Evolutionary conservation across 441 rosid species (phyloP).

Genomic region (Sinapis alba): DNA sequence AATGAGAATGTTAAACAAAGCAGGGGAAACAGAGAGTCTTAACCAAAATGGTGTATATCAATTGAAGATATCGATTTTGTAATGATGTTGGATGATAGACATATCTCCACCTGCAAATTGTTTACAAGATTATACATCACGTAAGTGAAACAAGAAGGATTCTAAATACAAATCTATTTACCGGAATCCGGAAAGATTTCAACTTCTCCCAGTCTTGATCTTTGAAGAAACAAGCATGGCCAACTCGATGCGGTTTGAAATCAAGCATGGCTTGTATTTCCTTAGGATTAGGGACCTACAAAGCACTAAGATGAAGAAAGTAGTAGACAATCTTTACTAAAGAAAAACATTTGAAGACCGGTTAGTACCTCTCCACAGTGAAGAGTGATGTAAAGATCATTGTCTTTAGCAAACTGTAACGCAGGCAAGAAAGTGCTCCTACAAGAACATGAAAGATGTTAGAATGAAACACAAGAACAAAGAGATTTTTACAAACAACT

Average conservation of each 20-base stretch:
- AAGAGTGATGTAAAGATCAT: conserved; percentile 79
- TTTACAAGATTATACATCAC: not conserved
- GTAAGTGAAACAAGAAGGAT: not conserved
- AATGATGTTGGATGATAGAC: conserved; percentile 89
- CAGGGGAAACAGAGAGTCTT: conserved; percentile 27
- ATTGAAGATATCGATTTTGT: conserved; percentile 79
- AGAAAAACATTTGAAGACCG: not conserved
- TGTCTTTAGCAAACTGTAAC: conserved; percentile 68
- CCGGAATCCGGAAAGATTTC: conserved; percentile 72
- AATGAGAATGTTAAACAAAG: not conserved
- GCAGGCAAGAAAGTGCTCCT: conserved; percentile 91
- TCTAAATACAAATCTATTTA: conserved; percentile 32
- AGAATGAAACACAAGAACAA: not conserved
- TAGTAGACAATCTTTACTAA: conserved; percentile 15
- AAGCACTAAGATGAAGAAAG: conserved; percentile 63
- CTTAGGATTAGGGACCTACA: conserved; percentile 82
- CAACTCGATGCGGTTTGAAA: conserved; percentile 83
- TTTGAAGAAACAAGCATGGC: conserved; percentile 81
- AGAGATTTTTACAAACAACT: not conserved
- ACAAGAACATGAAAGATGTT: conserved; percentile 27
- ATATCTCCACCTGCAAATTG: conserved; percentile 81
- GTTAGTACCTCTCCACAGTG: conserved; percentile 94
- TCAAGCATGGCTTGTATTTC: conserved; percentile 87
- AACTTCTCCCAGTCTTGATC: conserved; percentile 66
- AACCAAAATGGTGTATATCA: conserved; percentile 90